These are phyloP conservation scores for Pulicaria dysenterica DNA, from an alignment of 129 eudicot genomes.

Conservation along the genomic window DNA sequence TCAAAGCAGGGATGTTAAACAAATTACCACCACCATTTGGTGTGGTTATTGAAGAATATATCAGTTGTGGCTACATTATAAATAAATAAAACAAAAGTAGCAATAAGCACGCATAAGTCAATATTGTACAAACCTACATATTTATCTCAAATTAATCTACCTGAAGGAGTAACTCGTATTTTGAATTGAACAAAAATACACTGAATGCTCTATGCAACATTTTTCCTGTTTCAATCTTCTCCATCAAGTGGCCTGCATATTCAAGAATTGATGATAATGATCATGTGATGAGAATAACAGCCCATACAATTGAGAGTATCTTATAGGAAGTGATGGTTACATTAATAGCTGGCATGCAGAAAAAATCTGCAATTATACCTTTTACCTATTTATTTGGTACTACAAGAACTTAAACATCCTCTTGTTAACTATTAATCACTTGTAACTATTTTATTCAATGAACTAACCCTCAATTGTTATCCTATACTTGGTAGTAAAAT, in stretches of 20 bases:
- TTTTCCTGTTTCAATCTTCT: slow-evolving; percentile 75
- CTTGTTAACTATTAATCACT: too few species aligned
- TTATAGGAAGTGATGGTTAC: background rate
- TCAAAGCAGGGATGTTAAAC: background rate
- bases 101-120: background rate
- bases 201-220: slow-evolving; percentile 94
- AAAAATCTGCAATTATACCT: background rate
- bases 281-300: background rate
- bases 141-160: slow-evolving; percentile 32
- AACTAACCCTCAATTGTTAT: background rate
- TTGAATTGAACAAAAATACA: slow-evolving; percentile 88
- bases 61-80: background rate
- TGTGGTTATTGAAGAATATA: background rate
- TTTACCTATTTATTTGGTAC: too few species aligned
- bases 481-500: background rate
- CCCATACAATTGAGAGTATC: background rate
- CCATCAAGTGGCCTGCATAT: slow-evolving; percentile 91
- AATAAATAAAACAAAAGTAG: background rate
- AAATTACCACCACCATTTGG: slow-evolving; percentile 2
- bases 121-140: slow-evolving; percentile 1
- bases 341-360: background rate
- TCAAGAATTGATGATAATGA: slow-evolving; percentile 11
- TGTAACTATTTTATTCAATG: background rate
- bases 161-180: slow-evolving; percentile 95
- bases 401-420: too few species aligned